phyloP scores from a whole-genome alignment of 345 rosid species.

The Lumnitzera racemosa region DNA sequence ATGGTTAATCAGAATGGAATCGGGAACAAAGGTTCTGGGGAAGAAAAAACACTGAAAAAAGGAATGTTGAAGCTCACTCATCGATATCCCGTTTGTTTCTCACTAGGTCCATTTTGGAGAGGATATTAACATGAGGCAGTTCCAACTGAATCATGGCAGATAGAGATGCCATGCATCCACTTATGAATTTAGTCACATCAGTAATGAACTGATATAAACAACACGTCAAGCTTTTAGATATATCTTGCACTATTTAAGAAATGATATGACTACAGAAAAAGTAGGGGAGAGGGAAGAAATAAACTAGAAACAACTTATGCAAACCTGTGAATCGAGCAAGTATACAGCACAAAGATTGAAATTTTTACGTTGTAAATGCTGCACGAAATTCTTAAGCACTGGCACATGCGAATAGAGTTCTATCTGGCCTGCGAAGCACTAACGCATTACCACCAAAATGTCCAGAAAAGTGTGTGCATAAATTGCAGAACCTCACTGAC shows the following conservation, averaged over 20 bases:
- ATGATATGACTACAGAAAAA: background rate
- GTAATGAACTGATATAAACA: slow-evolving; percentile 54
- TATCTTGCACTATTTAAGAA: background rate
- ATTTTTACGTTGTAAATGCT: slow-evolving; percentile 73
- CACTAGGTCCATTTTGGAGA: slow-evolving; percentile 91
- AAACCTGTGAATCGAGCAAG: slow-evolving; percentile 92
- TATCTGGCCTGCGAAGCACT: slow-evolving; percentile 58
- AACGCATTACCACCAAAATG: background rate
- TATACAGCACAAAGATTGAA: slow-evolving; percentile 81
- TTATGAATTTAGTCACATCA: slow-evolving; percentile 84
- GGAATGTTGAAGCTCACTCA: slow-evolving; percentile 32
- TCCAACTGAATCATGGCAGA: slow-evolving; percentile 96
- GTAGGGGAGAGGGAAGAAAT: background rate
- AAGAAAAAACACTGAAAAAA: slow-evolving; percentile 1
- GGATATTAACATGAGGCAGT: slow-evolving; percentile 79
- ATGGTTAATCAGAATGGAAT: background rate
- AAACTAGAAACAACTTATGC: slow-evolving; percentile 4
- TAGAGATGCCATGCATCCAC: slow-evolving; percentile 96
- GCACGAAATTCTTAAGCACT: slow-evolving; percentile 82
- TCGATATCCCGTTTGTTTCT: slow-evolving; percentile 58
- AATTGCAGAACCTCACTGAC: background rate
- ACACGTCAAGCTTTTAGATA: background rate
- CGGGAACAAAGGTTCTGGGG: background rate
- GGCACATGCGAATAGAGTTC: slow-evolving; percentile 89
- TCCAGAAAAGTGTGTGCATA: background rate